These are phyloP conservation scores for Pichia occidentalis DNA, from an alignment of 805 yeast species.

Conservation along the genomic window DNA sequence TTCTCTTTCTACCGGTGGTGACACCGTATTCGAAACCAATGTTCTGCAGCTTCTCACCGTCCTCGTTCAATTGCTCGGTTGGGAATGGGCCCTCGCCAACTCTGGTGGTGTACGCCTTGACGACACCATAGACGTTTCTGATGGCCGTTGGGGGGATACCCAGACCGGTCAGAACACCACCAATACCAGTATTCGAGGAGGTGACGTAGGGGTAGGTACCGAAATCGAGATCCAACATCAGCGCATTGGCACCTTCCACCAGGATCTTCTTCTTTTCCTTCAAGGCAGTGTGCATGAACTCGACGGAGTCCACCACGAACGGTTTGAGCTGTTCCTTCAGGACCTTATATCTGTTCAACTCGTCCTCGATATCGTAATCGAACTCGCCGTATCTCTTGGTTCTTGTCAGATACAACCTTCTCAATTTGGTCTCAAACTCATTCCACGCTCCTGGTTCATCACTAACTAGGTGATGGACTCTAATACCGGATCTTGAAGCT, in stretches of 20 bases:
- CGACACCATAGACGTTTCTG: constrained; percentile 85
- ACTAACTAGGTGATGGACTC: constrained; percentile 92
- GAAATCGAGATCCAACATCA: constrained; percentile 94
- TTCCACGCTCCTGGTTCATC: constrained; percentile 90
- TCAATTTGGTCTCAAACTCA: constrained; percentile 73
- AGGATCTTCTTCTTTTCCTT: constrained; percentile 74
- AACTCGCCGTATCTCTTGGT: constrained; percentile 88
- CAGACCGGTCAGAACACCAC: constrained; percentile 95
- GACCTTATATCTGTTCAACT: constrained; percentile 68
- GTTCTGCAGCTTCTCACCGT: constrained; percentile 79
- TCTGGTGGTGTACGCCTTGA: constrained; percentile 96
- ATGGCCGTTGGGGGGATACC: constrained; percentile 91
- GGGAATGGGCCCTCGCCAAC: constrained; percentile 99
- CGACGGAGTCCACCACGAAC: constrained; percentile 88
- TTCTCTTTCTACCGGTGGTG: constrained; percentile 97
- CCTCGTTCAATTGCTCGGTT: constrained; percentile 84
- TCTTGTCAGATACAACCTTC: constrained; percentile 74
- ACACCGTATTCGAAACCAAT: constrained; percentile 97
- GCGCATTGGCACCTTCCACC: constrained; percentile 97
- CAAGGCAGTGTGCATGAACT: constrained; percentile 74
- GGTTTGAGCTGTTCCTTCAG: constrained; percentile 75
- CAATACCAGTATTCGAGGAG: constrained; percentile 91
- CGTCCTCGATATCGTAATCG: constrained; percentile 77
- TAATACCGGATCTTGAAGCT: constrained; percentile 91
- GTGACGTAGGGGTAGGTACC: constrained; percentile 98